These are phyloP conservation scores for Stachybotrys elegans DNA, from an alignment of 2,329 filamentous ascomycete species.

Conservation along the genomic window DNA sequence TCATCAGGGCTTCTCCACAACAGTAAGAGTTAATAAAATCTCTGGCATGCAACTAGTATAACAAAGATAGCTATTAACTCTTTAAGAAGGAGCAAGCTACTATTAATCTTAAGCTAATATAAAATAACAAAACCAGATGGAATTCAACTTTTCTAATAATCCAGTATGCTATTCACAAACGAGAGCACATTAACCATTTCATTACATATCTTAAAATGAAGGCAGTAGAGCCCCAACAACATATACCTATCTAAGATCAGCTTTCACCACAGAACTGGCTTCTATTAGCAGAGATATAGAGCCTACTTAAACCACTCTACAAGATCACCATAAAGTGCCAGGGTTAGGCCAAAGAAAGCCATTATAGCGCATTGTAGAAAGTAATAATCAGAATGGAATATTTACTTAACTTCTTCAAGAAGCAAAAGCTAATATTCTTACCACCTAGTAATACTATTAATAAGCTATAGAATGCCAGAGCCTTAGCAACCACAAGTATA, in stretches of 20 bases:
- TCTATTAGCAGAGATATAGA: background rate
- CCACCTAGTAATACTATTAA: background rate
- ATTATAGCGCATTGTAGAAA: background rate
- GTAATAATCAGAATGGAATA: background rate
- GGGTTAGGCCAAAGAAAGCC: background rate
- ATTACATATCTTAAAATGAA: background rate
- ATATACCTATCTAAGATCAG: background rate
- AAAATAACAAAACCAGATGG: background rate
- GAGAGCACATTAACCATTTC: background rate
- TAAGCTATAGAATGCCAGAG: background rate
- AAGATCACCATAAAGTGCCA: background rate
- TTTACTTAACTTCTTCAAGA: background rate
- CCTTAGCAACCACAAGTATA: background rate
- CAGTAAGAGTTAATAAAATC: background rate
- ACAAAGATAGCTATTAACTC: background rate
- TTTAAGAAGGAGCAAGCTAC: background rate
- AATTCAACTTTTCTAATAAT: background rate
- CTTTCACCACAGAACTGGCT: background rate
- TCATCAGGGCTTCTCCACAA: background rate
- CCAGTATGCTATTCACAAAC: background rate
- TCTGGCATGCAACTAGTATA: background rate
- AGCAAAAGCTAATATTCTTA: background rate
- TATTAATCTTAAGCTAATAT: background rate
- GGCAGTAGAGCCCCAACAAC: background rate
- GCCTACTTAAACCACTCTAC: background rate